Evolutionary conservation across 202 grass and related monocot genomes (phyloP).

Genomic region (Zizania palustris): DNA sequence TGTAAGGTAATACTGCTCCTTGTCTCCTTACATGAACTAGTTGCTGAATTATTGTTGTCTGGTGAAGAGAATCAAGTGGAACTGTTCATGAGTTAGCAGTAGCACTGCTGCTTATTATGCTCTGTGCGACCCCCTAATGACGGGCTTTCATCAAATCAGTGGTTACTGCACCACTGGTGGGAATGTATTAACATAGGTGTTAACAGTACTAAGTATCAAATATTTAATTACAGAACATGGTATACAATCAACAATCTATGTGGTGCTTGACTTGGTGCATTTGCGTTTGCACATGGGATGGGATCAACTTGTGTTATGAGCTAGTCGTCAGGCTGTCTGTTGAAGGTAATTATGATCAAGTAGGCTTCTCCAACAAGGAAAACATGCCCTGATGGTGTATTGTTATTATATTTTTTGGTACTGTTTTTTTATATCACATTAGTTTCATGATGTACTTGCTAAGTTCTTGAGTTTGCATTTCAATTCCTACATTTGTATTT

Average conservation of each 20-base stretch:
- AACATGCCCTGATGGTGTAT: background rate
- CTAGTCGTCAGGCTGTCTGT: background rate
- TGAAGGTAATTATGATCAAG: background rate
- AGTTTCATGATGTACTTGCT: background rate
- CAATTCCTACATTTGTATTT: conserved; percentile 13
- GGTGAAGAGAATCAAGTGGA: background rate
- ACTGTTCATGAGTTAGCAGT: background rate
- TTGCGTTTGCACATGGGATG: background rate
- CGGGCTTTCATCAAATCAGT: background rate
- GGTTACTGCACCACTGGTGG: background rate
- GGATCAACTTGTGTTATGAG: background rate
- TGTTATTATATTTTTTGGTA: background rate
- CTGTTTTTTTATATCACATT: conserved; percentile 9
- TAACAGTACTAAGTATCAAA: background rate
- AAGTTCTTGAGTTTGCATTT: conserved; percentile 2
- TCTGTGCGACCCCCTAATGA: background rate
- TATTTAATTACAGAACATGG: background rate
- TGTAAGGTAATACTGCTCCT: background rate
- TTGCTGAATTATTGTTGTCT: background rate
- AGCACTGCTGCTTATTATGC: background rate
- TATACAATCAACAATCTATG: background rate
- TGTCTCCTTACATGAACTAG: background rate
- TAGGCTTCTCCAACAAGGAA: background rate
- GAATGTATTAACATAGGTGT: background rate
- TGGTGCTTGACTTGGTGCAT: background rate